Evolutionary conservation across 2,329 filamentous ascomycete species (phyloP).

Genomic region (Juglanconis sp.): DNA sequence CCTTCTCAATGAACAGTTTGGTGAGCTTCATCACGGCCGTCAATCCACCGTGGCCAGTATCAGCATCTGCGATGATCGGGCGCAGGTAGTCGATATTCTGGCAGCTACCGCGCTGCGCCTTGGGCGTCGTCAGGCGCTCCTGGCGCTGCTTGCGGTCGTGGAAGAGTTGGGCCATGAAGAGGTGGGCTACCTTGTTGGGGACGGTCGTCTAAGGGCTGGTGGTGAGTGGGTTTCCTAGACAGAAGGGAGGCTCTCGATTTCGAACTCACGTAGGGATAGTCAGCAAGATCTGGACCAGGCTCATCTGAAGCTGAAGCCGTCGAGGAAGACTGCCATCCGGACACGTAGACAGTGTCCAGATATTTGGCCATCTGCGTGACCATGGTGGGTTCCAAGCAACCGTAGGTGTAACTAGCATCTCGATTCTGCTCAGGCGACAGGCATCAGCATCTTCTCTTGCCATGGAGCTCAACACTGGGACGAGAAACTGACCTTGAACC

Average conservation of each 20-base stretch:
- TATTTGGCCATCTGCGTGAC: slow-evolving; percentile 99
- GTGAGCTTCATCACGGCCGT: slow-evolving; percentile 99
- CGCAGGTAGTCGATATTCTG: slow-evolving; percentile 89
- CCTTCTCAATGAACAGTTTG: slow-evolving; percentile 94
- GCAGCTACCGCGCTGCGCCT: slow-evolving; percentile 67
- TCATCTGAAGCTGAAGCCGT: slow-evolving; percentile 94
- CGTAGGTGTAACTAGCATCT: slow-evolving; percentile 91
- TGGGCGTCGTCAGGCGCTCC: slow-evolving; percentile 77
- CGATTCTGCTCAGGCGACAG: slow-evolving; percentile 54
- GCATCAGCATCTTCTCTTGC: not conserved
- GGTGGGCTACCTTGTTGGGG: slow-evolving; percentile 94
- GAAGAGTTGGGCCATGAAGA: slow-evolving; percentile 98
- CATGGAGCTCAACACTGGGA: not conserved
- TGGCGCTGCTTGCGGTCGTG: slow-evolving; percentile 99
- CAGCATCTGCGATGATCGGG: slow-evolving; percentile 80
- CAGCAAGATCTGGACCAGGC: slow-evolving; percentile 93
- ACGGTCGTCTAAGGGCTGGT: slow-evolving; percentile 76
- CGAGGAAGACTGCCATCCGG: slow-evolving; percentile 97
- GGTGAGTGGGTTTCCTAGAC: not conserved
- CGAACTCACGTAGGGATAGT: slow-evolving; percentile 80
- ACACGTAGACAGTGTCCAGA: slow-evolving; percentile 97
- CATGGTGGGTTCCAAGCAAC: slow-evolving; percentile 96
- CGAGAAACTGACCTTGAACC: slow-evolving; percentile 68
- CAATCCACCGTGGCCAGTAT: slow-evolving; percentile 93
- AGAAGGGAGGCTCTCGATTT: not conserved